A percentile compares a stretch with the other conserved stretches of the same genome.
These are phyloP conservation scores for Neurospora discreta DNA, from an alignment of 495 filamentous ascomycete species.

Conservation along the genomic window DNA sequence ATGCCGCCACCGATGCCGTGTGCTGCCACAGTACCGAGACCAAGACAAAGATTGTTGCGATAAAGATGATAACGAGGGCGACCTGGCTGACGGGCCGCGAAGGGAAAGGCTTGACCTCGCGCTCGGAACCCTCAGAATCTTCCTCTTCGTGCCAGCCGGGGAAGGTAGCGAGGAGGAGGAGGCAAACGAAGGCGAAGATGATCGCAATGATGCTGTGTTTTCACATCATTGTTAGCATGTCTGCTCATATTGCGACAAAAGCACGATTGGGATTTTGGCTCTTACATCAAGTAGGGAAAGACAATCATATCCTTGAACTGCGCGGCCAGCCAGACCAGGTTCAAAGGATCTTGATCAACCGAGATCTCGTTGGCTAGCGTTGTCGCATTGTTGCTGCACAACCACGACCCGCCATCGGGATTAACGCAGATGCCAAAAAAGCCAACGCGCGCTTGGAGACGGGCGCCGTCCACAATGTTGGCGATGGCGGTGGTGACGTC, in stretches of 20 bases:
- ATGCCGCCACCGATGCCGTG: conserved; percentile 87
- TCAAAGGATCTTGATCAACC: conserved; percentile 65
- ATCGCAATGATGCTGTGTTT: conserved; percentile 60
- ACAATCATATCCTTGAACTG: conserved; percentile 77
- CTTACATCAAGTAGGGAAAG: conserved; percentile 66
- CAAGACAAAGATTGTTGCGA: conserved; percentile 66
- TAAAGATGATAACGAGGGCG: conserved; percentile 67
- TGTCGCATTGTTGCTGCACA: conserved; percentile 71
- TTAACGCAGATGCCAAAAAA: conserved; percentile 67
- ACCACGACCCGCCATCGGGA: conserved; percentile 56
- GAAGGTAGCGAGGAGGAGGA: conserved; percentile 68
- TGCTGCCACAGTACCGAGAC: conserved; percentile 72
- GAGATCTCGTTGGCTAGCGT: conserved; percentile 56
- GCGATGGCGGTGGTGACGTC: conserved; percentile 64
- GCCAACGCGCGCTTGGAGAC: conserved; percentile 58
- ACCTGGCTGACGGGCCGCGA: conserved; percentile 62
- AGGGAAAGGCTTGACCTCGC: conserved; percentile 71
- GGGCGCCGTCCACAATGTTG: conserved; percentile 58
- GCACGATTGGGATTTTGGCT: not conserved
- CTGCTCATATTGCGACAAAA: too few species aligned
- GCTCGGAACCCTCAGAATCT: conserved; percentile 51
- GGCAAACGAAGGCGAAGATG: conserved; percentile 65
- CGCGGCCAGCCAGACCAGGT: conserved; percentile 67
- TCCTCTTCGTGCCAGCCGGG: conserved; percentile 72
- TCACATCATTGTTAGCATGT: not conserved